phyloP scores from a whole-genome alignment of 352 stramenopile genomes.

The Globisporangium recalcitrans region DNA sequence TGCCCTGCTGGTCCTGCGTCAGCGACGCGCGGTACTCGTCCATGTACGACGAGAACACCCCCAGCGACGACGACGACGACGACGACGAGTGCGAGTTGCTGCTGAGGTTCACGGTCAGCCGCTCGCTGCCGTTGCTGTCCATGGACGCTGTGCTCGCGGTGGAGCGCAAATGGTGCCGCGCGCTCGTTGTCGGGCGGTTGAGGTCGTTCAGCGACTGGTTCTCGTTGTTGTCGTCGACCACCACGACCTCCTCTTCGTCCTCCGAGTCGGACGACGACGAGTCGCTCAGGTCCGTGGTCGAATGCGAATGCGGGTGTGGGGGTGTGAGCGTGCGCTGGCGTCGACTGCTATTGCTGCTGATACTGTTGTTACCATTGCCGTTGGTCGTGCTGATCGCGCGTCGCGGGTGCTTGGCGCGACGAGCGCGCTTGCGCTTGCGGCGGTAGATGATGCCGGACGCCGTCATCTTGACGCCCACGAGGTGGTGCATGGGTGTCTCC shows the following conservation, averaged over 20 bases:
- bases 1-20: conserved; percentile 42
- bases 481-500: conserved; percentile 61
- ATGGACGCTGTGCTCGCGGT: background rate
- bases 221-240: conserved; percentile 12
- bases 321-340: background rate
- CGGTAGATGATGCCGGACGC: conserved; percentile 51
- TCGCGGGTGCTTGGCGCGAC: background rate
- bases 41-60: conserved; percentile 29
- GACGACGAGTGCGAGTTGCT: background rate
- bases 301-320: background rate
- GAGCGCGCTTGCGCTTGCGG: conserved; percentile 23
- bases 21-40: conserved; percentile 43
- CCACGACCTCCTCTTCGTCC: conserved; percentile 17
- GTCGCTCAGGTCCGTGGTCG: conserved; percentile 20
- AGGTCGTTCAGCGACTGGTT: conserved; percentile 8
- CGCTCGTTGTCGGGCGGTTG: background rate
- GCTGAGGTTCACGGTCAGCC: background rate
- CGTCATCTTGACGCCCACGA: conserved; percentile 59
- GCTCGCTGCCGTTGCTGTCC: background rate
- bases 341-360: too few species aligned
- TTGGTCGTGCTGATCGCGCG: conserved; percentile 14
- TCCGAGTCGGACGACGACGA: conserved; percentile 41
- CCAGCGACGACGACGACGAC: conserved; percentile 10
- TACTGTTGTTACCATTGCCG: conserved; percentile 18
- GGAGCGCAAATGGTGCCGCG: background rate